These are phyloP conservation scores for Cytospora piceicola DNA, from an alignment of 2,329 filamentous ascomycete species.

Conservation along the genomic window DNA sequence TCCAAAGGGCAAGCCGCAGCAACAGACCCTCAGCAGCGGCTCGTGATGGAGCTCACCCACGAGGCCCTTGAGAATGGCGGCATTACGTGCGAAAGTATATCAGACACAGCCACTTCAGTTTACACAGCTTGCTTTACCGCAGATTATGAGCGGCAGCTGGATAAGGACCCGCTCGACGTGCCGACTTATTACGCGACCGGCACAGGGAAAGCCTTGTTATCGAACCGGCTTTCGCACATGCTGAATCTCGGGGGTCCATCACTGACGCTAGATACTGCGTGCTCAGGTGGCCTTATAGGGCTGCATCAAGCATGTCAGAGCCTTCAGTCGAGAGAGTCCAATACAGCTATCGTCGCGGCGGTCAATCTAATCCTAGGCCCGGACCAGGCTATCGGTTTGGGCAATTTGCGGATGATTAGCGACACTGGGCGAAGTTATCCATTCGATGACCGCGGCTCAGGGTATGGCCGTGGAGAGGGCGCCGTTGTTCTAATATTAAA, in stretches of 20 bases:
- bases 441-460: slow-evolving; percentile 5
- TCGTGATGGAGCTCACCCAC: slow-evolving; percentile 66
- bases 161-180: slow-evolving; percentile 30
- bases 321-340: background rate
- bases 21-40: slow-evolving; percentile 68
- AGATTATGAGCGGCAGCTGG: slow-evolving; percentile 37
- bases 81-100: slow-evolving; percentile 33
- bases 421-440: slow-evolving; percentile 35
- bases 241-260: slow-evolving; percentile 46
- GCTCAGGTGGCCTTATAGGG: slow-evolving; percentile 46
- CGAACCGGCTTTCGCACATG: slow-evolving; percentile 47
- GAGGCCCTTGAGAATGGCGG: slow-evolving; percentile 63
- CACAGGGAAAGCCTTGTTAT: slow-evolving; percentile 40
- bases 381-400: slow-evolving; percentile 34
- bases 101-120: slow-evolving; percentile 40
- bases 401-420: slow-evolving; percentile 43
- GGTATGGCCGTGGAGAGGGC: slow-evolving; percentile 19
- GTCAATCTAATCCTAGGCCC: slow-evolving; percentile 35
- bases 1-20: slow-evolving; percentile 67
- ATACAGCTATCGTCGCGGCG: slow-evolving; percentile 34
- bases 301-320: slow-evolving; percentile 18
- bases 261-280: slow-evolving; percentile 52
- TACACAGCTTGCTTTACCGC: slow-evolving; percentile 39
- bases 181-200: slow-evolving; percentile 41
- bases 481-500: slow-evolving; percentile 3